A percentile compares a stretch with the other conserved stretches of the same genome.
phyloP scores from a whole-genome alignment of 805 yeast species.

The Lachancea quebecensis region DNA sequence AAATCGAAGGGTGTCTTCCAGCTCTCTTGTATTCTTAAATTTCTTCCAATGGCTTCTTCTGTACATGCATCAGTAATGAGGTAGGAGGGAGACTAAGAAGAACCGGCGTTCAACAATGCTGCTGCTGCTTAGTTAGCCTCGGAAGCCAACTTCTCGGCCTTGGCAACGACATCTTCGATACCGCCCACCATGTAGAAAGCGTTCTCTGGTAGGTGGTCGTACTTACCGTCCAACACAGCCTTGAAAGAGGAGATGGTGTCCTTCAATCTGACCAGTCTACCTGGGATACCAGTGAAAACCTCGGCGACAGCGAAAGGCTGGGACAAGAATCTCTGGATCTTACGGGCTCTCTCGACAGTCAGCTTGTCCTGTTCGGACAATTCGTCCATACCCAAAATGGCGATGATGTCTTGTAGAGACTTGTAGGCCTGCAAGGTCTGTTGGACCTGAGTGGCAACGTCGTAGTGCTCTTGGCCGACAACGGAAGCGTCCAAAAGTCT shows the following conservation, averaged over 20 bases:
- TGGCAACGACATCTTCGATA: slow-evolving; percentile 96
- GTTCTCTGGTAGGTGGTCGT: slow-evolving; percentile 97
- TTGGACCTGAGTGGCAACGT: slow-evolving; percentile 90
- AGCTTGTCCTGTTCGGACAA: slow-evolving; percentile 97
- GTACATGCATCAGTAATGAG: slow-evolving; percentile 1
- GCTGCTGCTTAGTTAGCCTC: slow-evolving; percentile 55
- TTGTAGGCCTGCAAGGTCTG: slow-evolving; percentile 99
- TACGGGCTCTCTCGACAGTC: slow-evolving; percentile 99
- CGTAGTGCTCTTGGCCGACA: slow-evolving; percentile 98
- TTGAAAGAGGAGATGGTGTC: slow-evolving; percentile 93
- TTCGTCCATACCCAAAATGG: slow-evolving; percentile 99
- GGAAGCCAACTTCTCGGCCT: slow-evolving; percentile 98
- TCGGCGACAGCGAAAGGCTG: slow-evolving; percentile 99
- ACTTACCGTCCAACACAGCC: slow-evolving; percentile 96
- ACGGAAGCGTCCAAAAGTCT: slow-evolving; percentile 96
- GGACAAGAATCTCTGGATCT: slow-evolving; percentile 99
- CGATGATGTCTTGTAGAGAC: slow-evolving; percentile 99
- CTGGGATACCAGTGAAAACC: slow-evolving; percentile 99
- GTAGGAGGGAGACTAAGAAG: not conserved
- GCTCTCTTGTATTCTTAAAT: not conserved
- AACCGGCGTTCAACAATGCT: not conserved
- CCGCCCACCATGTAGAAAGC: slow-evolving; percentile 99
- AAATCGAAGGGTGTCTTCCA: not conserved
- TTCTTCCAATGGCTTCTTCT: slow-evolving; percentile 1
- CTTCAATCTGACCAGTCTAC: slow-evolving; percentile 93